phyloP scores from a whole-genome alignment of 495 filamentous ascomycete species.

The Daldinia concentrica region DNA sequence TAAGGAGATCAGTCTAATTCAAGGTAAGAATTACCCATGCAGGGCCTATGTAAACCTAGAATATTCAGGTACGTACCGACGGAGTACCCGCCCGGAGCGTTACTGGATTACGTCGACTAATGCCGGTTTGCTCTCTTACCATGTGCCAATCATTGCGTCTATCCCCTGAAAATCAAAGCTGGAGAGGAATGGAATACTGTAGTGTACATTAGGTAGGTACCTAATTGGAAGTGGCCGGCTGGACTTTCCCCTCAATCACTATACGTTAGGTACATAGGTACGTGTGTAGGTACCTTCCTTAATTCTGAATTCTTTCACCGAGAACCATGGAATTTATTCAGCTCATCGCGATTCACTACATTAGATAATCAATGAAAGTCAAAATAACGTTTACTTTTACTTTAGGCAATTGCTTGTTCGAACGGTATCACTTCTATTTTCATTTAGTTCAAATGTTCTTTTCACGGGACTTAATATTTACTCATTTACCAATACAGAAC shows the following conservation, averaged over 20 bases:
- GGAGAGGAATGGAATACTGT: constrained; percentile 4
- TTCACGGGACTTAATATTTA: neutral
- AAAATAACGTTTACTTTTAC: neutral
- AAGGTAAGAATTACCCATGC: neutral
- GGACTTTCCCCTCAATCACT: constrained; percentile 23
- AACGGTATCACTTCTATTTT: neutral
- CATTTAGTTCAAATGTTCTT: neutral
- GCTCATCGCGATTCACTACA: neutral
- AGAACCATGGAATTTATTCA: neutral
- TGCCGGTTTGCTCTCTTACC: constrained; percentile 26
- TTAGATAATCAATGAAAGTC: neutral
- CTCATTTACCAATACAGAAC: neutral
- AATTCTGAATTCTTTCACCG: constrained; percentile 30
- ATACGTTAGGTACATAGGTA: too few relatives aligned
- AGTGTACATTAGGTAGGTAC: neutral
- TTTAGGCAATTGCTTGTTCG: neutral
- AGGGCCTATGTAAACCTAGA: constrained; percentile 6
- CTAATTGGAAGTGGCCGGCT: constrained; percentile 20
- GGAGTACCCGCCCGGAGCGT: constrained; percentile 29
- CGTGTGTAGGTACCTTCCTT: neutral
- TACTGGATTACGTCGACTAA: constrained; percentile 35
- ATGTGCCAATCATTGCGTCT: constrained; percentile 33
- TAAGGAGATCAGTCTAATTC: constrained; percentile 26
- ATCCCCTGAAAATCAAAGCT: constrained; percentile 27
- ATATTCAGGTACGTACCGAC: constrained; percentile 13